phyloP scores from a whole-genome alignment of 768 basidiomycete species.

The Xerocomus potaroensis region DNA sequence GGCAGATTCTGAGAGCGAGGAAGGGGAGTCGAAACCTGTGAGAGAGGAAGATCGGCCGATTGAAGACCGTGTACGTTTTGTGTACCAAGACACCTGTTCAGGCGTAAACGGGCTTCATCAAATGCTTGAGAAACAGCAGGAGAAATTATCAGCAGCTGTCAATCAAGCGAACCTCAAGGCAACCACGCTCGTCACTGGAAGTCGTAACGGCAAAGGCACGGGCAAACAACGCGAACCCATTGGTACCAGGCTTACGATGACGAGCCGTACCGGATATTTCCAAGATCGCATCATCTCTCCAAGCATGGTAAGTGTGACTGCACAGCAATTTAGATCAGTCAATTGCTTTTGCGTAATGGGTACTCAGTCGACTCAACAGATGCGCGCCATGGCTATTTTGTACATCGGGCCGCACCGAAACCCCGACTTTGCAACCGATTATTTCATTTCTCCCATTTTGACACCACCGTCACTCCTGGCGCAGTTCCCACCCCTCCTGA shows the following conservation, averaged over 20 bases:
- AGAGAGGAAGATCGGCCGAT: constrained; percentile 75
- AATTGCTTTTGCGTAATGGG: neutral
- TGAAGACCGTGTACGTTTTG: constrained; percentile 65
- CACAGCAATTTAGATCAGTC: constrained; percentile 5
- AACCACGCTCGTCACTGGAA: constrained; percentile 32
- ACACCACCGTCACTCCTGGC: constrained; percentile 80
- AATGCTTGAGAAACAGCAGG: constrained; percentile 45
- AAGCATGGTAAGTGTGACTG: constrained; percentile 72
- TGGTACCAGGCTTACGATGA: constrained; percentile 91
- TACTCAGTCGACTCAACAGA: constrained; percentile 50
- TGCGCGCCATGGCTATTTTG: constrained; percentile 98
- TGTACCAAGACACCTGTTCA: constrained; percentile 33
- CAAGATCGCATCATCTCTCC: constrained; percentile 93
- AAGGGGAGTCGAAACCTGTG: constrained; percentile 42
- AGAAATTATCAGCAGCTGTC: constrained; percentile 48
- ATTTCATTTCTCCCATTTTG: constrained; percentile 93
- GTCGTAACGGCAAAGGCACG: constrained; percentile 25
- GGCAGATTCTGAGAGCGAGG: constrained; percentile 51
- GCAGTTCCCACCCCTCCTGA: constrained; percentile 88
- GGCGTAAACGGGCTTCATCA: constrained; percentile 12
- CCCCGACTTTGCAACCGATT: constrained; percentile 93
- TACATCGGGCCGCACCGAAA: constrained; percentile 93
- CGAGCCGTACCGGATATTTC: constrained; percentile 89
- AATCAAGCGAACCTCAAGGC: constrained; percentile 48
- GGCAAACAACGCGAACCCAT: constrained; percentile 53